These are phyloP conservation scores for Hypomontagnella submonticulosa DNA, from an alignment of 495 filamentous ascomycete species.

Conservation along the genomic window DNA sequence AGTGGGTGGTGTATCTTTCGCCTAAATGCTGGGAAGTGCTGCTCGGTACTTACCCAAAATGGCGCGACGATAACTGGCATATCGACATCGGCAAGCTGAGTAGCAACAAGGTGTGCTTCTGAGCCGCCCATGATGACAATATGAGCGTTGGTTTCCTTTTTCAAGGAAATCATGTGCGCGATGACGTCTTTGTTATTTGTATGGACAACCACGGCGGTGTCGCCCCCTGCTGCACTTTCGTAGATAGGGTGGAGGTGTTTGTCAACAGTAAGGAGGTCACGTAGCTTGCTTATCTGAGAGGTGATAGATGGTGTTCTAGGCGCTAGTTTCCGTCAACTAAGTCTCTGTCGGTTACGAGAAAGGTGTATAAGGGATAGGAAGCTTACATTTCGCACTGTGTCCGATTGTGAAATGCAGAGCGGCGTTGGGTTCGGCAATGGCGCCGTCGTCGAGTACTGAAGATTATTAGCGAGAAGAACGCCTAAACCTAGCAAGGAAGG, in stretches of 20 bases:
- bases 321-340: slow-evolving; percentile 8
- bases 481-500: not conserved
- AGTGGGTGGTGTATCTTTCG: too few species aligned
- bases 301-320: slow-evolving; percentile 29
- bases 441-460: slow-evolving; percentile 49
- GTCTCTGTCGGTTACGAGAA: not conserved
- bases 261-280: slow-evolving; percentile 29
- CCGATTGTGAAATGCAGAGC: slow-evolving; percentile 59
- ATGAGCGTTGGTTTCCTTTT: slow-evolving; percentile 31
- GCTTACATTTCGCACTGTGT: slow-evolving; percentile 45
- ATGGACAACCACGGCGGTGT: slow-evolving; percentile 31
- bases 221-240: slow-evolving; percentile 24
- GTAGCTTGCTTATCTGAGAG: slow-evolving; percentile 29
- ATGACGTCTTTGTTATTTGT: slow-evolving; percentile 38
- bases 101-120: slow-evolving; percentile 47
- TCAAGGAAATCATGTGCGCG: slow-evolving; percentile 32
- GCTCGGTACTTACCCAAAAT: slow-evolving; percentile 15
- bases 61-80: slow-evolving; percentile 54
- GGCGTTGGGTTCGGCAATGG: slow-evolving; percentile 54
- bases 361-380: not conserved
- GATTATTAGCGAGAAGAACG: not conserved
- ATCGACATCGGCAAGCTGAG: slow-evolving; percentile 52
- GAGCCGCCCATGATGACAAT: slow-evolving; percentile 33
- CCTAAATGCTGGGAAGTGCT: too few species aligned
- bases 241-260: slow-evolving; percentile 32